These are phyloP conservation scores for Arthrobotrys megalospora DNA, from an alignment of 2,329 filamentous ascomycete species.

Conservation along the genomic window DNA sequence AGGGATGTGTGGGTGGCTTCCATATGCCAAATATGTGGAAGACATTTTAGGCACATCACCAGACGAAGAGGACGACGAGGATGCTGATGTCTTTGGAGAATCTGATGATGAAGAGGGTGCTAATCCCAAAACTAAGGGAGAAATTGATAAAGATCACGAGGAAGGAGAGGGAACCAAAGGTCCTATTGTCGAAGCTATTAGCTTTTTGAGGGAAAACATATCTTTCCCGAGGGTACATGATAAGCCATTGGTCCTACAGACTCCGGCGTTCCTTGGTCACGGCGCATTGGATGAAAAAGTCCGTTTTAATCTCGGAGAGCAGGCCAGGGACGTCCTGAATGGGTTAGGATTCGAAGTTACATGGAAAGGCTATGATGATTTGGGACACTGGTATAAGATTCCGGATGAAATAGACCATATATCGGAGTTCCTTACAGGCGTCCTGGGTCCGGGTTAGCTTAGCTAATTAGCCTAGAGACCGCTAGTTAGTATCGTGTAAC, in stretches of 20 bases:
- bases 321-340: conserved; percentile 65
- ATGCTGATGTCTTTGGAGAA: conserved; percentile 58
- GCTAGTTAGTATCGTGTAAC: no score
- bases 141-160: conserved; percentile 59
- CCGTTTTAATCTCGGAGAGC: conserved; percentile 65
- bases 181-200: conserved; percentile 10
- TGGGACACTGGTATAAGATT: conserved; percentile 71
- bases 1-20: conserved; percentile 71
- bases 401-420: conserved; percentile 71
- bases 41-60: conserved; percentile 61
- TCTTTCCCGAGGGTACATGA: conserved; percentile 25
- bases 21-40: conserved; percentile 67
- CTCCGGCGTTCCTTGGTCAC: conserved; percentile 70
- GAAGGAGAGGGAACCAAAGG: conserved; percentile 61
- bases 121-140: conserved; percentile 29
- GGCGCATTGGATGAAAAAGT: conserved; percentile 68
- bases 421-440: conserved; percentile 38
- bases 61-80: conserved; percentile 47
- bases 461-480: no score
- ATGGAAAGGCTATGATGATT: conserved; percentile 68
- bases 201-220: conserved; percentile 37
- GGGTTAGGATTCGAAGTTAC: conserved; percentile 66
- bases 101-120: conserved; percentile 62
- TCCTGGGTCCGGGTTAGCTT: background rate
- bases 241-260: conserved; percentile 53